Evolutionary conservation across 805 yeast genomes (phyloP), one percentile per base, ranked within the genome.

Genomic region (Yamadazyma olivae): DNA sequence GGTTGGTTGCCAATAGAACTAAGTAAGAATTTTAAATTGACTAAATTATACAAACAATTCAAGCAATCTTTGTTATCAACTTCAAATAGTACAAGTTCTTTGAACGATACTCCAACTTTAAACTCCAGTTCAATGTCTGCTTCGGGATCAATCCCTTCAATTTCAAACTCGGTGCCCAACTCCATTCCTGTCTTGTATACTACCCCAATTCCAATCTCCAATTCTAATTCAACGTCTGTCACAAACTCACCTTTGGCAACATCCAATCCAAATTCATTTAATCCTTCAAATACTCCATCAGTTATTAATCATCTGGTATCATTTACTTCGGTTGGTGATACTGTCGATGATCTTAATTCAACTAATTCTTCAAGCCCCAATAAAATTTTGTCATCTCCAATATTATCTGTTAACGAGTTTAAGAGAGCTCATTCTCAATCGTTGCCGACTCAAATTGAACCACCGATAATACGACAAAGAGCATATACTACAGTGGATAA

Each of bases 1-100:
- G 66, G 66, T 17, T 67, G 68, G 64, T 24, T 45, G 2, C 59
- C 70, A 0, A 35, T 49, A 13, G 67, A 63, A 18, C 52, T 54
- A 33, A 57, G 71, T 7, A 48, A 53, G 4, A 43, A 56, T 20
- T 62, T 59, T 40, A 55, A 54, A 14, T 41, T 64, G 27, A 48
- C 54, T 2, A 40, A 40, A n/a, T 35, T 43, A 10, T 67, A 61
- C 45, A 48, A 51, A 23, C 19, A 27, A 6, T 41, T 61, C 36
- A 58, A 53, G 34, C 37, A 41, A 13, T 53, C 51, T 6, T 29
- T 57, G 26, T 32, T 50, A n/a, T 20, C 48, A 5, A 12, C 24
- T 8, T 15, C 27, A 9, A 27, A 6, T 12, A 12, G 15, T 9
- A 21, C 33, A 14, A 7, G 7, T 7, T 29, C 32, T 8, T 5